Evolutionary conservation across 2,329 filamentous ascomycete genomes (phyloP).

Genomic region (Trichophaea hybrida): DNA sequence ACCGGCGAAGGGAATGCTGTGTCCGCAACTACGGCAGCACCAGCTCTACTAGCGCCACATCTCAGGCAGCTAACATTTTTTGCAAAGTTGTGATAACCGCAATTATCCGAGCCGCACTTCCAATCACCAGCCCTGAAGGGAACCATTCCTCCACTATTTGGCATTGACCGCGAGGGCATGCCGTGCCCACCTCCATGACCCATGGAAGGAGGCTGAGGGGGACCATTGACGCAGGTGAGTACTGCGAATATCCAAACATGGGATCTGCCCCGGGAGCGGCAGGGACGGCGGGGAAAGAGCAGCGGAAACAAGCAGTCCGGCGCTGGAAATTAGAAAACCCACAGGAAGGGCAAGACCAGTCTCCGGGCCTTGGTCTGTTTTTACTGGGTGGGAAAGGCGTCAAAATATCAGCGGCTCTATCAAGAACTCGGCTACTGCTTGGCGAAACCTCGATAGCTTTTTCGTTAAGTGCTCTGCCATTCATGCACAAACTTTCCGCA

Average conservation of each 20-base stretch:
- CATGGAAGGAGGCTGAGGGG: conserved; percentile 53
- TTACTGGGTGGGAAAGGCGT: conserved; percentile 97
- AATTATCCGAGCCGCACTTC: conserved; percentile 96
- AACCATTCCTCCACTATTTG: conserved; percentile 42
- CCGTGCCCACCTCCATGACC: conserved; percentile 37
- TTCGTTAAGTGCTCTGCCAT: conserved; percentile 91
- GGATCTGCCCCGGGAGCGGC: conserved; percentile 58
- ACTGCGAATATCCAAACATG: conserved; percentile 51
- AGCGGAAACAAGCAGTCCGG: conserved; percentile 95
- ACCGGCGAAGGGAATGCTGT: conserved; percentile 82
- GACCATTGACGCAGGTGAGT: conserved; percentile 61
- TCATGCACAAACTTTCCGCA: conserved; percentile 97
- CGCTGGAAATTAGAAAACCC: conserved; percentile 99
- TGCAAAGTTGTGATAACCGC: conserved; percentile 97
- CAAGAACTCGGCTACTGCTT: conserved; percentile 89
- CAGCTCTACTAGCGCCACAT: conserved; percentile 86
- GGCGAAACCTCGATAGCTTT: conserved; percentile 98
- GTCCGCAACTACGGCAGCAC: conserved; percentile 86
- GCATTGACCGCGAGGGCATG: conserved; percentile 31
- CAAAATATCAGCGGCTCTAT: conserved; percentile 87
- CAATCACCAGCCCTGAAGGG: conserved; percentile 97
- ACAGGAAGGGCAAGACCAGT: conserved; percentile 98
- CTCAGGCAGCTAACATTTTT: conserved; percentile 98
- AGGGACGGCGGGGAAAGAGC: conserved; percentile 91
- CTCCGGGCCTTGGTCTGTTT: conserved; percentile 89